Conservation (phyloP, 2,329 filamentous ascomycete genomes). For the Botryosphaeria dothidea region DNA sequence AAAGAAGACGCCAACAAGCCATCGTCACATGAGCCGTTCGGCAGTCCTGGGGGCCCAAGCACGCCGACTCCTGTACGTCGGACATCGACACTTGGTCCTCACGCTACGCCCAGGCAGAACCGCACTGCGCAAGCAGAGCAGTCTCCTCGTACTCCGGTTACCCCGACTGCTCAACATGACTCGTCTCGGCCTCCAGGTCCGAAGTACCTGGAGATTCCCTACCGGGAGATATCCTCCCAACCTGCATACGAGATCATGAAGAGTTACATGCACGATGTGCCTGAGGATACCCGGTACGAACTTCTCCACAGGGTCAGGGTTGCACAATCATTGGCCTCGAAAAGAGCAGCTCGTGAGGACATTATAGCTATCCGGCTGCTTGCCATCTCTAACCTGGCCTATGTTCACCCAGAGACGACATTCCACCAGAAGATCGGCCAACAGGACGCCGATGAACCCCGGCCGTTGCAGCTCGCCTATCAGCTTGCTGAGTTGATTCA, state of each 20-base stretch:
- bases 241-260: constrained; percentile 45
- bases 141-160: constrained; percentile 52
- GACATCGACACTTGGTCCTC: constrained; percentile 54
- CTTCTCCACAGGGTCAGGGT: constrained; percentile 79
- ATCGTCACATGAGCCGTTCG: constrained; percentile 29
- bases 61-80: constrained; percentile 78
- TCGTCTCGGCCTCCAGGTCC: constrained; percentile 30
- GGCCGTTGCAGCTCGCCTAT: constrained; percentile 84
- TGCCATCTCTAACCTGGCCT: constrained; percentile 87
- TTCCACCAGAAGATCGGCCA: constrained; percentile 85
- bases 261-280: constrained; percentile 59
- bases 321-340: constrained; percentile 74
- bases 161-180: constrained; percentile 31
- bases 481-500: constrained; percentile 92
- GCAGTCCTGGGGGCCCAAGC: constrained; percentile 51
- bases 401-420: constrained; percentile 78
- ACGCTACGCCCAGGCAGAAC: constrained; percentile 54
- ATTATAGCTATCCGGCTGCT: constrained; percentile 80
- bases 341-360: constrained; percentile 67
- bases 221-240: constrained; percentile 45
- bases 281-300: constrained; percentile 76
- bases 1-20: constrained; percentile 26
- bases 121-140: constrained; percentile 47
- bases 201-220: constrained; percentile 62
- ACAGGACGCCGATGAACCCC: constrained; percentile 85